A percentile compares a stretch with the other conserved stretches of the same genome.
phyloP scores from a whole-genome alignment of 2,329 filamentous ascomycete genomes.

The Ophiostoma himal-ulmi region DNA sequence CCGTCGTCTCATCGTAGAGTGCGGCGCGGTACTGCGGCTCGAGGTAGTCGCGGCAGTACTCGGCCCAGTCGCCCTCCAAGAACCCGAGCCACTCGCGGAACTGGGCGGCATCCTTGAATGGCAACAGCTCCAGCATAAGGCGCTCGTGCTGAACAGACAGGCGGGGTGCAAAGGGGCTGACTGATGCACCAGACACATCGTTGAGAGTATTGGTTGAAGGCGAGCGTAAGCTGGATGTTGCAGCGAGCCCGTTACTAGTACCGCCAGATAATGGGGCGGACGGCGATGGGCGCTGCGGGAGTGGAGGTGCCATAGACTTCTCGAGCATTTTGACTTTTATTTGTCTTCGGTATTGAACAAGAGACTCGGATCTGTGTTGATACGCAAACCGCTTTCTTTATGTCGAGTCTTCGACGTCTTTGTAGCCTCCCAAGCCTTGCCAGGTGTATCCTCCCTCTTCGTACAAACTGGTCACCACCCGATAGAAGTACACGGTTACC shows the following conservation, averaged over 20 bases:
- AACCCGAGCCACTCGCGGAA: constrained; percentile 37
- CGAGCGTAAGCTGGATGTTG: background rate
- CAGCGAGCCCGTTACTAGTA: background rate
- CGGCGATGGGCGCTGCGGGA: background rate
- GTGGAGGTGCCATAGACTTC: background rate
- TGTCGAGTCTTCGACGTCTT: background rate
- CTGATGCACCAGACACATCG: background rate
- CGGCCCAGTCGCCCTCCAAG: constrained; percentile 36
- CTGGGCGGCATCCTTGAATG: constrained; percentile 33
- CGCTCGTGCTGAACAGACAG: constrained; percentile 35
- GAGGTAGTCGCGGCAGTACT: constrained; percentile 35
- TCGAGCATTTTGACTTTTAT: background rate
- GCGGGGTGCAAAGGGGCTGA: background rate
- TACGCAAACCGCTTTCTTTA: background rate
- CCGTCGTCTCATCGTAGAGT: constrained; percentile 19
- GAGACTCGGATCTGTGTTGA: background rate
- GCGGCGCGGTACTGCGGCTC: background rate
- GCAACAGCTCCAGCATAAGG: constrained; percentile 38
- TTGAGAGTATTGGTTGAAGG: background rate
- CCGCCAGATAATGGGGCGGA: background rate
- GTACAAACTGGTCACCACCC: background rate
- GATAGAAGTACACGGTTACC: background rate
- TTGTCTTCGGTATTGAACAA: background rate
- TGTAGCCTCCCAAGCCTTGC: too few species aligned
- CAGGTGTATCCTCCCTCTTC: background rate